Base-by-base conservation (phyloP, 768 basidiomycete species). In the Symmetrospora coprosmae region DNA sequence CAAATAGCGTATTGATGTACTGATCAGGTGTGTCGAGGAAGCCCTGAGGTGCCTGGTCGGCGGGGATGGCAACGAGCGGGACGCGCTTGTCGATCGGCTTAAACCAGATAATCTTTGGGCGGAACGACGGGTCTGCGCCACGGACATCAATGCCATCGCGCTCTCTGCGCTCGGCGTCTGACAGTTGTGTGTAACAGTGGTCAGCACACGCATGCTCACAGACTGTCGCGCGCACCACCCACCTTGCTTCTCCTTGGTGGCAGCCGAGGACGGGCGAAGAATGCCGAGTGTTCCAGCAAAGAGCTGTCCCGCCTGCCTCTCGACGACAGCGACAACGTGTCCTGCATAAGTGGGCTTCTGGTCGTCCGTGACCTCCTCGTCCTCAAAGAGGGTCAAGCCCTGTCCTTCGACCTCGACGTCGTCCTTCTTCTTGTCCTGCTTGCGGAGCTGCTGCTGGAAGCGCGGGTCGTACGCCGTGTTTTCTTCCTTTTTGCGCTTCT, bases 71-170 rank as follows among this genome's bases (percentile, higher is more conserved):
- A 69, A 99, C 96, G 39, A 97, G 79, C 41, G 94, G 94, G 1
- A 99, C 94, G 60, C 94, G 86, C 73, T 99, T 99, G 76, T 96
- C 91, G 27, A 92, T 96, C 3, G 94, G 94, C 75, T 96, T 92
- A 79, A 99, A 97, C 94, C 94, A 99, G 45, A 99, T 91, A 65
- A 99, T 99, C 78, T 96, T 97, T 64, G 92, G 92, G 38, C 91
- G 83, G 72, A 84, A 83, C 67, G 84, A 79, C 28, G 84, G 84
- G 70, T 88, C 86, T 61, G 87, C 85, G 50, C 64, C 63, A 16
- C 65, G 56, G 4, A 68, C 35, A 49, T 82, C 82, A 70, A 91
- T 89, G 45, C 92, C 94, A 72, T 94, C 94, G 50, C 94, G 84
- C 73, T 97, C 94, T 58, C 90, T 83, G 35, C 94, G 82, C 72